A percentile compares a stretch with the other conserved stretches of the same genome.
phyloP scores from a whole-genome alignment of 2,329 filamentous ascomycete species.

The Stromatinia cepivora region DNA sequence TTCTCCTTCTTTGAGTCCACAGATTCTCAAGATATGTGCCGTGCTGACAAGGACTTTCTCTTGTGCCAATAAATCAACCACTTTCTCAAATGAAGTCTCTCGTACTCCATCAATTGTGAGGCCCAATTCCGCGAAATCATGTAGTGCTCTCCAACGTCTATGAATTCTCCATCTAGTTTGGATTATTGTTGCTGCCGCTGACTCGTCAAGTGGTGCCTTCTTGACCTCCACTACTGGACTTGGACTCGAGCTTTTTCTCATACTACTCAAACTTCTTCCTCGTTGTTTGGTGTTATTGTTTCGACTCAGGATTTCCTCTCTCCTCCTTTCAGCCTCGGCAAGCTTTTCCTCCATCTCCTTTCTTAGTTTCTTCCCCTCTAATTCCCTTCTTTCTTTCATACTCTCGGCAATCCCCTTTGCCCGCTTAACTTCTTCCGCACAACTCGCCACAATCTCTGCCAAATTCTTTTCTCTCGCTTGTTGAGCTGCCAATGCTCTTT shows the following conservation, averaged over 20 bases:
- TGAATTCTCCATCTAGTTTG: conserved; percentile 69
- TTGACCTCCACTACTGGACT: conserved; percentile 51
- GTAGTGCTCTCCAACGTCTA: conserved; percentile 59
- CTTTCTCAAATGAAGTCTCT: conserved; percentile 71
- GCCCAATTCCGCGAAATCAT: conserved; percentile 64
- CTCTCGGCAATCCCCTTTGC: conserved; percentile 81
- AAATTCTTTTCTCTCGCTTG: conserved; percentile 77
- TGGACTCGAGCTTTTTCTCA: conserved; percentile 51
- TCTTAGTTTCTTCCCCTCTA: conserved; percentile 67
- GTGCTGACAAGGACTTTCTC: conserved; percentile 66
- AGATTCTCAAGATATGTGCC: conserved; percentile 66
- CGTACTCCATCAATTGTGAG: conserved; percentile 70
- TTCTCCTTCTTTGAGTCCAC: conserved; percentile 66
- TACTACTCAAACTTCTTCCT: conserved; percentile 53
- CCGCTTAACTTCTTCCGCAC: conserved; percentile 79
- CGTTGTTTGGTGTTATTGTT: conserved; percentile 53
- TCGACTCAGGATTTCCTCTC: conserved; percentile 62
- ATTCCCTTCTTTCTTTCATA: conserved; percentile 77
- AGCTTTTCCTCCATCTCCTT: conserved; percentile 78
- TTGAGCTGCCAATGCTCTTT: conserved; percentile 74
- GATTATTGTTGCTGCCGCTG: conserved; percentile 64
- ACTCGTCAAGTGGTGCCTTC: conserved; percentile 49
- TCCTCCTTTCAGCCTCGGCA: conserved; percentile 72
- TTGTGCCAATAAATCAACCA: conserved; percentile 66
- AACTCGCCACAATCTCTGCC: conserved; percentile 77